Conservation (phyloP, 106 monocot genomes). For the Narthecium ossifragum region DNA sequence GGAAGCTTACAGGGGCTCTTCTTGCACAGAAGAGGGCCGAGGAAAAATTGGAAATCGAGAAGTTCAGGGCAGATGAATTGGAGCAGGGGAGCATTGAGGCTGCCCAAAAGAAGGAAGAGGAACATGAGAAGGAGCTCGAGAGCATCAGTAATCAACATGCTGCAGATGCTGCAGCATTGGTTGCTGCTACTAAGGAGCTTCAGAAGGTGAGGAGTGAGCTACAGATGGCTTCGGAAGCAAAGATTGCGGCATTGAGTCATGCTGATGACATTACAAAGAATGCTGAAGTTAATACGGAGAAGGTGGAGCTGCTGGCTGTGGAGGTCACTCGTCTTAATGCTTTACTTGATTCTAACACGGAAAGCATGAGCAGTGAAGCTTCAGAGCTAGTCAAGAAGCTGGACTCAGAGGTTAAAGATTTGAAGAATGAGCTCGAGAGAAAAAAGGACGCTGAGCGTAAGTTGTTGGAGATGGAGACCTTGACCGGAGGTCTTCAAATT, state of each 20-base stretch:
- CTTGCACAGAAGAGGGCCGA: constrained; percentile 57
- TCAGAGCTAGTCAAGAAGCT: constrained; percentile 33
- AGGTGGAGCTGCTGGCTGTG: constrained; percentile 34
- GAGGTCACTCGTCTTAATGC: constrained; percentile 52
- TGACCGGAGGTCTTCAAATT: constrained; percentile 27
- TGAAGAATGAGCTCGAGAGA: constrained; percentile 40
- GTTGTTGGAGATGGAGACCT: constrained; percentile 20
- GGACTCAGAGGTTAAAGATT: constrained; percentile 23
- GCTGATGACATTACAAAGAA: constrained; percentile 49
- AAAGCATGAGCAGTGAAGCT: constrained; percentile 26
- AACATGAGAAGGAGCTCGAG: constrained; percentile 58
- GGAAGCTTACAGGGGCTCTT: constrained; percentile 69
- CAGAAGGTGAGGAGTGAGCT: constrained; percentile 58
- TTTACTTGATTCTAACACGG: constrained; percentile 42
- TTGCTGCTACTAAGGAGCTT: constrained; percentile 42
- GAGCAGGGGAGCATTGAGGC: constrained; percentile 68
- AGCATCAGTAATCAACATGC: constrained; percentile 36
- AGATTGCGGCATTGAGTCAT: constrained; percentile 45
- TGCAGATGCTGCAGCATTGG: constrained; percentile 39
- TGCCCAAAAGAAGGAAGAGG: constrained; percentile 48
- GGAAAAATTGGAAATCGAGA: constrained; percentile 67
- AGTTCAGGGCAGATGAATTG: constrained; percentile 69
- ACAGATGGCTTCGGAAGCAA: constrained; percentile 44
- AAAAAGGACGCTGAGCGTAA: constrained; percentile 31
- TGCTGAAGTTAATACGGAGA: constrained; percentile 61